These are phyloP conservation scores for Phytophthora tubulina DNA, from an alignment of 352 stramenopile genomes.

Conservation along the genomic window DNA sequence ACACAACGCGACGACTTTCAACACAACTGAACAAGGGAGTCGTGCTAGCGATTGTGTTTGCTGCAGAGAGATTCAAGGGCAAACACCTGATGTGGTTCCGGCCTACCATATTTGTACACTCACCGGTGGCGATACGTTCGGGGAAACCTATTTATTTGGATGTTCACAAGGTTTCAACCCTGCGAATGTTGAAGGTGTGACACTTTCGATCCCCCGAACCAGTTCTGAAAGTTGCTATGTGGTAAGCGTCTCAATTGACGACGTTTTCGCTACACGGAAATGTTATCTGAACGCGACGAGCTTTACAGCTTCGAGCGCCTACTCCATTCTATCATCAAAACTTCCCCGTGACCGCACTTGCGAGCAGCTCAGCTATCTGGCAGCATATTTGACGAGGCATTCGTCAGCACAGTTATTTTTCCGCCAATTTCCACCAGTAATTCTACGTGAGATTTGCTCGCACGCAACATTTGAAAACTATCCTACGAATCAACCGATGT, in stretches of 20 bases:
- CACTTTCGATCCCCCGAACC: conserved; percentile 43
- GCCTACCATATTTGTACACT: conserved; percentile 51
- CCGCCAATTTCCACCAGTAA: conserved; percentile 39
- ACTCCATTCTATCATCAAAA: conserved; percentile 37
- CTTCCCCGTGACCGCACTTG: conserved; percentile 56
- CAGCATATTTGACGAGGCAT: conserved; percentile 39
- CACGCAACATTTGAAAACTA: conserved; percentile 48
- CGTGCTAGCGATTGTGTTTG: not conserved
- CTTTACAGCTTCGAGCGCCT: conserved; percentile 36
- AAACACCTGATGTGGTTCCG: not conserved
- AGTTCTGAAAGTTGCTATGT: conserved; percentile 21
- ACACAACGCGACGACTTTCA: not conserved
- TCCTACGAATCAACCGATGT: conserved; percentile 31
- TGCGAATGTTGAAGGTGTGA: conserved; percentile 34
- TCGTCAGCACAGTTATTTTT: conserved; percentile 54
- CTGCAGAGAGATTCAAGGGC: not conserved
- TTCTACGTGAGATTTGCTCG: conserved; percentile 44
- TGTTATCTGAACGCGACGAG: conserved; percentile 38
- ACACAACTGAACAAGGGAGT: not conserved
- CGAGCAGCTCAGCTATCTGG: conserved; percentile 50
- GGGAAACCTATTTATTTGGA: conserved; percentile 36
- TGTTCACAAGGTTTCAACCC: not conserved
- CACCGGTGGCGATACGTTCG: conserved; percentile 47
- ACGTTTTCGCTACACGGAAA: conserved; percentile 32
- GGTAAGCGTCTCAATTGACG: conserved; percentile 40